Base-by-base conservation (phyloP, 2,329 filamentous ascomycete genomes). In the Elsinoe batatas region DNA sequence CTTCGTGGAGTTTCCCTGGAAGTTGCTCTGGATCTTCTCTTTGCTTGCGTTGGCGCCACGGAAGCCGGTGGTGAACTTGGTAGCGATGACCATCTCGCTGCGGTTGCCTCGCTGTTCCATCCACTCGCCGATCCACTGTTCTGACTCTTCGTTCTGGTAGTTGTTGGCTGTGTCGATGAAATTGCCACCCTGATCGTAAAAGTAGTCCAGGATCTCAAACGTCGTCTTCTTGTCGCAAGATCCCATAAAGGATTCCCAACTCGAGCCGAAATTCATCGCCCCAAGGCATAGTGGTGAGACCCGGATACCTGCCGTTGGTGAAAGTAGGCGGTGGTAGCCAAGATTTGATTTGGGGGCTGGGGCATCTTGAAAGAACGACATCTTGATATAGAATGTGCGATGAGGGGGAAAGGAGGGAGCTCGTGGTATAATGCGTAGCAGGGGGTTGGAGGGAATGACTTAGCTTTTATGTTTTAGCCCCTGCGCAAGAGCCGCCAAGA, bases 1-100 rank as follows among this genome's bases (percentile, higher is more conserved):
- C 69, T 87, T 87, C 40, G 78, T 72, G 15, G 79, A 76, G 63
- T 85, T 85, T 1, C 83, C 83, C 56, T 67, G 65, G 54, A 67
- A 75, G 61, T 78, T 79, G 35, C 62, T 61, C 54, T 71, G 64
- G 30, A 69, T 60, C 51, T 62, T 62, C 30, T 67, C 61, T 38
- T 62, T 58, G 15, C 61, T 61, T 37, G 37, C 33, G 26, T 57
- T 40, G 17, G 62, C 64, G 51, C 58, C 58, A 5, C 47, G 30
- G 58, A 65, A 67, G 18, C 60, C 61, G 15, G 65, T 60, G 1
- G 75, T 74, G 65, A 73, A 81, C 63, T 81, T 81, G 15, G 78
- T 80, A 0, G 78, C 76, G 17, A 82, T 61, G 32, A 81, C 74
- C 46, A 81, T 74, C 60, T 79, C 64, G 60, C 79, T 74, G 7